Conservation (phyloP, 768 basidiomycete species). For the Crassisporium funariophilum region DNA sequence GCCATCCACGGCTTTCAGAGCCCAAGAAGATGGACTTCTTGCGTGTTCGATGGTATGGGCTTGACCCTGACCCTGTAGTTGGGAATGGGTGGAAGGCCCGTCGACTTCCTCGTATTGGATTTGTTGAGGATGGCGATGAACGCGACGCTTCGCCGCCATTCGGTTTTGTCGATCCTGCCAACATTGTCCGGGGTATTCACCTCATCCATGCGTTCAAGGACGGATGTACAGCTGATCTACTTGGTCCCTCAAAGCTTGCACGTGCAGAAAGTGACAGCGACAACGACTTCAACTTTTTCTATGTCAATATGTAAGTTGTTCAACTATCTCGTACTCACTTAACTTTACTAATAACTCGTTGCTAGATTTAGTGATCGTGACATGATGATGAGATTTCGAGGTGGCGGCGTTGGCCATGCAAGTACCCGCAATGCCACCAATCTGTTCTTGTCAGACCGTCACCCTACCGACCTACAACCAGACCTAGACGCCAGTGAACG, state of each 20-base stretch:
- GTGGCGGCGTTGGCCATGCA: constrained; percentile 34
- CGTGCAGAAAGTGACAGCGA: constrained; percentile 10
- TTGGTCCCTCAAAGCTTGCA: constrained; percentile 17
- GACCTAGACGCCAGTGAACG: too few relatives aligned
- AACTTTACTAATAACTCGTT: constrained; percentile 3
- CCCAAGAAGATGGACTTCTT: constrained; percentile 23
- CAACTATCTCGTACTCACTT: not conserved
- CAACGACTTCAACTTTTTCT: constrained; percentile 35
- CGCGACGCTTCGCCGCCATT: constrained; percentile 33
- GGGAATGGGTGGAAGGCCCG: constrained; percentile 9
- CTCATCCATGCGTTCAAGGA: constrained; percentile 42
- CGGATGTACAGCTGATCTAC: constrained; percentile 18
- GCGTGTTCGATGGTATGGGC: constrained; percentile 26
- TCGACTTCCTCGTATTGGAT: constrained; percentile 30
- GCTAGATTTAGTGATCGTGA: constrained; percentile 35
- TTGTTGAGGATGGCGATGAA: constrained; percentile 24
- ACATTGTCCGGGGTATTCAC: constrained; percentile 41
- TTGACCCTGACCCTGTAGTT: constrained; percentile 3
- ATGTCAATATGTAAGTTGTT: constrained; percentile 38
- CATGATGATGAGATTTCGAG: constrained; percentile 34
- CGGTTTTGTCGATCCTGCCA: constrained; percentile 47
- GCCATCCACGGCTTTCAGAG: constrained; percentile 2
- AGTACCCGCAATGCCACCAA: not conserved
- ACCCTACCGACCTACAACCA: too few relatives aligned
- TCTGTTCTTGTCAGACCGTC: not conserved